Evolutionary conservation across 352 stramenopile genomes (phyloP), one percentile per base, ranked within the genome.

Genomic region (Globisporangium echinulatum): DNA sequence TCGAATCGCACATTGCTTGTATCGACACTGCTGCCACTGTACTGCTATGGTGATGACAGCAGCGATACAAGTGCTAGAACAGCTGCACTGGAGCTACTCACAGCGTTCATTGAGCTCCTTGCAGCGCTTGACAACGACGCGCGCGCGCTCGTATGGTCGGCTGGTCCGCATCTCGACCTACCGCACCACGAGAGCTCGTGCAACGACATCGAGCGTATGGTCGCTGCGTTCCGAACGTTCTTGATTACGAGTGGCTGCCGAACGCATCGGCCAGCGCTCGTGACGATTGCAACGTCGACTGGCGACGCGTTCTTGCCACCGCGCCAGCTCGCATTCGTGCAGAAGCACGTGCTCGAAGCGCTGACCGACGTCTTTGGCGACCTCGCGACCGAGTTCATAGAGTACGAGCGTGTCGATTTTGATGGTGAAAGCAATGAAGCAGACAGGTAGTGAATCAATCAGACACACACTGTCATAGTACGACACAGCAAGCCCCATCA

Each of bases 251-350:
- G 70, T 50, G 52, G 36, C 10, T 50, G 75, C 4, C 53, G 70
- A 14, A 64, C 70, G 40, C 68, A 61, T 60, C 39, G 39, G 7
- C 87, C 87, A n/a, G 59, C 68, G 10, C 62, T 96, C n/a, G 77
- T 95, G 49, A 94, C 85, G 5, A 82, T 96, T 19, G 85, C 87
- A 6, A 92, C 87, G 54, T 96, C 87, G 5, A 83, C 75, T 1
- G 70, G 71, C 3, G 87, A 96, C 49, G 58, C 82, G 37, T 96
- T 82, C 60, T 71, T 92, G 25, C 87, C 85, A 6, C 70, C 74
- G 0, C 65, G 87, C 47, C 83, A 94, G 53, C 52, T 85, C 1
- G 67, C 84, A 33, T 46, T 64, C 13, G 75, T 94, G 8, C 63
- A 85, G 1, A 38, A 62, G 10, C 60, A 56, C 25, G 72, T 89